Evolutionary conservation across 129 eudicot species (phyloP), one percentile per base, ranked within the genome.

Genomic region (Silybum marianum): DNA sequence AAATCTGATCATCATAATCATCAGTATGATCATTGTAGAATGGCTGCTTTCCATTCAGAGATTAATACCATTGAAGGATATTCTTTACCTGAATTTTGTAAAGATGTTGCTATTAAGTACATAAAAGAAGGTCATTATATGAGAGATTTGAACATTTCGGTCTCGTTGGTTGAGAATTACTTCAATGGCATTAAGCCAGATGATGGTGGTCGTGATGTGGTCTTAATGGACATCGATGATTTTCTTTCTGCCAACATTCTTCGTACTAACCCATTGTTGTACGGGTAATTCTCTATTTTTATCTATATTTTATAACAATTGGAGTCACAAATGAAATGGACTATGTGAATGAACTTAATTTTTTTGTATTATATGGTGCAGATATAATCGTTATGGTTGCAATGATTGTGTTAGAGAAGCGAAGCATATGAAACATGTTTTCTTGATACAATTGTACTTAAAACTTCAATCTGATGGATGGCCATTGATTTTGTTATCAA

Each of bases 161-260:
- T 77, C 16, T 70, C 85, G 23, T 23, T 91, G 42, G 83, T 73
- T 69, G 87, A 88, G 81, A 78, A 78, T 78, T 88, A 87, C 83
- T 85, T 91, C 69, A 79, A 82, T 71, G 78, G 81, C 62, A 14
- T 78, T 21, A 73, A 16, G 74, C 88, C 86, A 62, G 38, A 58
- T 67, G 73, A 69, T 48, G 74, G 62, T 63, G 91, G 89, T 69
- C 84, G 62, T 26, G 91, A 85, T 76, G 81, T 78, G 72, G 92
- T 91, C 75, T 76, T 91, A 74, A 75, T 91, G 86, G 96, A 91
- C 74, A 83, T 77, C 42, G 96, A 91, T 75, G 96, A 91, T 75
- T n/a, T 90, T 51, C 51, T 90, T 72, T 63, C 81, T 18, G 46
- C 85, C 12, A 71, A 83, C 30, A 34, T 40, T 77, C 69, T 44